Evolutionary conservation across 306 rosid species (phyloP), one percentile per base, ranked within the genome.

Genomic region (Prinsepia uniflora): DNA sequence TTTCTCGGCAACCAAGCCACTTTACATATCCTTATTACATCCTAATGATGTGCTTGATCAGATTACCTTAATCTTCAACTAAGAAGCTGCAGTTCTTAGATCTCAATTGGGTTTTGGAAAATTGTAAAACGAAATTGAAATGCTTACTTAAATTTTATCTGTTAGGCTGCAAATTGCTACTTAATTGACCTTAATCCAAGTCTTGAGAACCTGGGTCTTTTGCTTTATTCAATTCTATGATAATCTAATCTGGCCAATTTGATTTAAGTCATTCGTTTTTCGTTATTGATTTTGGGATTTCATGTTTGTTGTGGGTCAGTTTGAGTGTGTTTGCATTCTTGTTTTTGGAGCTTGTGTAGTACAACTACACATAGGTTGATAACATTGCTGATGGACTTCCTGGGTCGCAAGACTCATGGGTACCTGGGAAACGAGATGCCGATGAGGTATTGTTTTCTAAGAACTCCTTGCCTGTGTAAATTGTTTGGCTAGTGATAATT

Each of bases 311-410:
- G 75, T 88, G 91, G 99, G 99, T 94, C 72, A 94, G 99, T 77
- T 87, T 94, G 91, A 94, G 99, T 78, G 99, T 96, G 15, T 94
- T 91, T 80, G 97, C 97, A 39, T 94, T 94, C 84, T 83, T 94
- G 86, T 94, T 94, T 81, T 94, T 97, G 0, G 99, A 94, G 90
- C 97, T 94, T 76, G 97, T 94, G 79, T 97, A 94, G 84, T 94
- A 91, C 85, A 94, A 94, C 65, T 97, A 94, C 86, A 91, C 97
- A 0, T 97, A 91, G 83, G 97, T 94, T 60, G 97, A 94, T 78
- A 94, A 94, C 71, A 94, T 94, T 62, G 89, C 97, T 19, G 99
- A 94, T 2, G 75, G 81, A 24, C 60, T 72, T 53, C 44, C 82
- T 48, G 84, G 83, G 71, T 78, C 91, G 34, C 81, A 80, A 18